Percentiles rank a stretch among this genome's conserved stretches.
These are phyloP conservation scores for Cryptococcus deneoformans DNA, from an alignment of 1,284 basidiomycete species.

Conservation along the genomic window DNA sequence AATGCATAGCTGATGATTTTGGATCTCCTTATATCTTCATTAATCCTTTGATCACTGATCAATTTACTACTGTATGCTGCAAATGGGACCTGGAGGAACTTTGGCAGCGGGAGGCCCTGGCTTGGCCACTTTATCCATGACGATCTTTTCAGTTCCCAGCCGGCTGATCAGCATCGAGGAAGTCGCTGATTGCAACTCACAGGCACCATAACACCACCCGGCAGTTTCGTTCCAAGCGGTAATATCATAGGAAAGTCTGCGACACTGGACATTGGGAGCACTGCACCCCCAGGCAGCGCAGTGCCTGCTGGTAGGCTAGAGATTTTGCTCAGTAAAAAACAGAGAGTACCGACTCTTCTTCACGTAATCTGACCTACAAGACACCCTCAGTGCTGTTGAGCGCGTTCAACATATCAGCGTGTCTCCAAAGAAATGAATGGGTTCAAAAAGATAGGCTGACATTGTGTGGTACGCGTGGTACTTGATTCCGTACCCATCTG, in stretches of 20 bases:
- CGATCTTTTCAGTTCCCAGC: constrained; percentile 16
- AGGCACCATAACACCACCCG: constrained; percentile 41
- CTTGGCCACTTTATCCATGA: constrained; percentile 26
- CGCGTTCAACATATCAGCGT: background rate
- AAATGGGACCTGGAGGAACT: constrained; percentile 12
- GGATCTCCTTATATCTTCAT: no score
- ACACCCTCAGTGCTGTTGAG: constrained; percentile 35
- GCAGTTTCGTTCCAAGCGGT: constrained; percentile 34
- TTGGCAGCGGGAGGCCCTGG: background rate
- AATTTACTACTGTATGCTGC: constrained; percentile 11
- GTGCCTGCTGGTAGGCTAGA: constrained; percentile 37
- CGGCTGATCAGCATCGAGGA: background rate
- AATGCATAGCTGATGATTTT: constrained; percentile 4
- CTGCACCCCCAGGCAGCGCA: constrained; percentile 32
- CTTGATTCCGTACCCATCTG: constrained; percentile 43
- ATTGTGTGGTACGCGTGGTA: constrained; percentile 45
- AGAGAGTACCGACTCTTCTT: background rate
- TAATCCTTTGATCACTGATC: background rate
- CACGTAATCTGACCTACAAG: constrained; percentile 24
- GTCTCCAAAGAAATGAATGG: background rate
- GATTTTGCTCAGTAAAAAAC: background rate
- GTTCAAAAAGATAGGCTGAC: constrained; percentile 11
- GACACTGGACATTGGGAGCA: constrained; percentile 39
- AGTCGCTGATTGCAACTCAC: constrained; percentile 17
- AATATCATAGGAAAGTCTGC: constrained; percentile 41